Evolutionary conservation across 495 filamentous ascomycete genomes (phyloP), one percentile per base, ranked within the genome.

Genomic region (Bombardia bombarda): DNA sequence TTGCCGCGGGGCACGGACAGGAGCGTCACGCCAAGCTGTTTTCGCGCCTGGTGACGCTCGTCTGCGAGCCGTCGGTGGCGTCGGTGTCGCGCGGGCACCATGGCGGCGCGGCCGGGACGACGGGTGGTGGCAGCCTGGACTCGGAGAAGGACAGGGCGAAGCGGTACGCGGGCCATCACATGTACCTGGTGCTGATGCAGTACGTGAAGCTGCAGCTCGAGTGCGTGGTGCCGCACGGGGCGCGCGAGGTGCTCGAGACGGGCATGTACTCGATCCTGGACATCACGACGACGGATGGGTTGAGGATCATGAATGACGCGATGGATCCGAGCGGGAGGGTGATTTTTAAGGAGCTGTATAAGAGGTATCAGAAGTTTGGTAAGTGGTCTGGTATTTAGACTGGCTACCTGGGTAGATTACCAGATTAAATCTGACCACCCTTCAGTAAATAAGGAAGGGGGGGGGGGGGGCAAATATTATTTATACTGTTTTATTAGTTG

Each of bases 11-110:
- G n/a, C 10, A 43, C 40, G 31, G 30, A 42, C 31, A 35, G 58
- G 64, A 74, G 24, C 57, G 60, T 1, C 74, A 87, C 43, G 82
- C 83, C 4, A 63, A 70, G 31, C 67, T 72, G 21, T 87, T 80
- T 58, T 69, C 84, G 6, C 78, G 86, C 4, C 72, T 93, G 20
- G 66, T 95, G 23, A 84, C 79, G 5, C 72, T 84, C 3, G 74
- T 94, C 40, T 88, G 84, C 59, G 83, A 90, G 41, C 89, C 89
- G 12, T 84, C 80, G 12, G 76, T 77, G 13, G 87, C 81, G 0
- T 83, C 83, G 4, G 81, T 88, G 1, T 66, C 80, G 4, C 67
- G 73, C 12, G 60, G 68, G n/a, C 45, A 55, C 20, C 72, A 58
- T 32, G 60, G 51, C 38, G 49, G 25, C 22, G 25, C 23, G 4